A percentile compares a stretch with the other conserved stretches of the same genome.
Evolutionary conservation across 257 asterid species (phyloP).

Genomic region (Prunella vulgaris): DNA sequence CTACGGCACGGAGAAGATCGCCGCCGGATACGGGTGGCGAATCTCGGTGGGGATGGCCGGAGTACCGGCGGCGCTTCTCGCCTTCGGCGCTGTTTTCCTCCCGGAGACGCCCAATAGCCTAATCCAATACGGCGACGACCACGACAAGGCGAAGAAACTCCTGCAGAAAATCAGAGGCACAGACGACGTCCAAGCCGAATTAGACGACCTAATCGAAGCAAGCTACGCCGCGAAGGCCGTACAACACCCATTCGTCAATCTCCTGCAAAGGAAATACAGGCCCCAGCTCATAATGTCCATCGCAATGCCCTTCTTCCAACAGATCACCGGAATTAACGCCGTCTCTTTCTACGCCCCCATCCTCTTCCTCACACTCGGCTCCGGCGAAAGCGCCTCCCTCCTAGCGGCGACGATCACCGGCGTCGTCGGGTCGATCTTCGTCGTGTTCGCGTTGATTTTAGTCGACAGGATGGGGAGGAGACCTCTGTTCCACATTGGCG

Average conservation of each 20-base stretch:
- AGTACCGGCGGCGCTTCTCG: constrained; percentile 25
- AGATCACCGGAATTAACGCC: constrained; percentile 27
- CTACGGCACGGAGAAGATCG: constrained; percentile 29
- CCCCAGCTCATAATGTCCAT: constrained; percentile 35
- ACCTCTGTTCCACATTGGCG: constrained; percentile 30
- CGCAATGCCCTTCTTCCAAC: constrained; percentile 31
- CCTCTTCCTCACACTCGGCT: constrained; percentile 19
- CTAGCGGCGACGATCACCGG: constrained; percentile 23
- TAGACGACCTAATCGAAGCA: constrained; percentile 29
- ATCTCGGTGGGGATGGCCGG: constrained; percentile 31
- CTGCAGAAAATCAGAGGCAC: constrained; percentile 27
- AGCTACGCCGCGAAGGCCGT: constrained; percentile 24
- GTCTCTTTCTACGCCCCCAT: constrained; percentile 30
- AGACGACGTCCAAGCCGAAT: constrained; percentile 25
- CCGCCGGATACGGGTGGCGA: constrained; percentile 37
- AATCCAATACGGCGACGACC: constrained; percentile 23
- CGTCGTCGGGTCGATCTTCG: constrained; percentile 8
- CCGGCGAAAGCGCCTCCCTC: constrained; percentile 29
- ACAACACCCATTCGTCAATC: constrained; percentile 24
- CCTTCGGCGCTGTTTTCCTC: constrained; percentile 29
- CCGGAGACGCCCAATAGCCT: constrained; percentile 33
- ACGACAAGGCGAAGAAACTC: constrained; percentile 8
- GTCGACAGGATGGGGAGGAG: constrained; percentile 30
- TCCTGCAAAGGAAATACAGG: constrained; percentile 26
- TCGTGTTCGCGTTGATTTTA: not conserved